Percentiles rank a stretch among this genome's conserved stretches.
Evolutionary conservation across 2,329 filamentous ascomycete genomes (phyloP).

Genomic region (Aspergillus sergii): DNA sequence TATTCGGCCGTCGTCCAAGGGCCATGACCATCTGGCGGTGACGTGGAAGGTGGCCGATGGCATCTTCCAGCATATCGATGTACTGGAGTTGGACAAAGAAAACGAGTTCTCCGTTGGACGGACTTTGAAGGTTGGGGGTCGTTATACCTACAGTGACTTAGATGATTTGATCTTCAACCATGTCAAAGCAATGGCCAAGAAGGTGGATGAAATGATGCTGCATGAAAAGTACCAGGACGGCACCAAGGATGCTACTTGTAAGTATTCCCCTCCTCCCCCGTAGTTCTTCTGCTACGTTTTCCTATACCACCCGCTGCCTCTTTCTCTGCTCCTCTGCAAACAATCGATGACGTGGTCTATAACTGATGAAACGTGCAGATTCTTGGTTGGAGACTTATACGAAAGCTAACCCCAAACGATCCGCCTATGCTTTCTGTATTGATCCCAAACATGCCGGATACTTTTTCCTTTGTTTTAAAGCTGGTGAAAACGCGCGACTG

Average conservation of each 20-base stretch:
- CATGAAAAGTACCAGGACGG: constrained; percentile 91
- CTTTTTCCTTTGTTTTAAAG: constrained; percentile 96
- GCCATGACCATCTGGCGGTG: constrained; percentile 89
- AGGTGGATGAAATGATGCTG: constrained; percentile 93
- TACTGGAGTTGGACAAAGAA: constrained; percentile 94
- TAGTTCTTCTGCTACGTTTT: neutral
- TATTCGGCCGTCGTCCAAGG: constrained; percentile 92
- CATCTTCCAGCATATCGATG: constrained; percentile 97
- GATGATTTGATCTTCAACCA: constrained; percentile 97
- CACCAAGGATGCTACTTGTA: constrained; percentile 81
- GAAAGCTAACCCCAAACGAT: constrained; percentile 90
- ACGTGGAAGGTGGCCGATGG: constrained; percentile 98
- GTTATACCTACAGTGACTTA: constrained; percentile 91
- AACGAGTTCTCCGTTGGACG: constrained; percentile 94
- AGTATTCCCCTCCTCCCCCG: constrained; percentile 37
- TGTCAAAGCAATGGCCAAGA: constrained; percentile 95
- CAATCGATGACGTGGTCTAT: neutral
- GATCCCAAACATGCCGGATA: constrained; percentile 90
- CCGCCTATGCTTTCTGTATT: constrained; percentile 93
- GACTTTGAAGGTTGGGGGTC: constrained; percentile 80
- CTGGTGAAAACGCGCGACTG: constrained; percentile 71
- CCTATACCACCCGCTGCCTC: too few relatives aligned
- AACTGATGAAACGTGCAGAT: constrained; percentile 56
- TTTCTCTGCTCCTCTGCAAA: too few relatives aligned
- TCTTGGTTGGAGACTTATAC: constrained; percentile 96